Conservation (phyloP, 371 early-diverging fungal species). For the Mucor irregularis region DNA sequence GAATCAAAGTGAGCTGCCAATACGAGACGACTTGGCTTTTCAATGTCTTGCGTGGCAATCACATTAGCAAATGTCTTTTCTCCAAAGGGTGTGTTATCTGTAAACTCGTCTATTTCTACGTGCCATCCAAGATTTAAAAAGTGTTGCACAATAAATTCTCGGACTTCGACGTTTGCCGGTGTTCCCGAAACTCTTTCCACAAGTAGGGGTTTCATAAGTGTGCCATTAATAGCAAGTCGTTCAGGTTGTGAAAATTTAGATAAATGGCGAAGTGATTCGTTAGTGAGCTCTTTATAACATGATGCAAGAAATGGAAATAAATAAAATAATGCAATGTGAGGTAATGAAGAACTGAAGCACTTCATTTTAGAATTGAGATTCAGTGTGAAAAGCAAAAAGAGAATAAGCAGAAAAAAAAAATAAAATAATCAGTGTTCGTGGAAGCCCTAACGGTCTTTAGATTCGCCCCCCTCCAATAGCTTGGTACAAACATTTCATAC, state of each 20-base stretch:
- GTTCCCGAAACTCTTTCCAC: constrained; percentile 81
- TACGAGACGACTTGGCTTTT: constrained; percentile 71
- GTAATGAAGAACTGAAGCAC: constrained; percentile 1
- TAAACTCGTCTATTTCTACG: constrained; percentile 81
- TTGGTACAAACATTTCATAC: too few relatives aligned
- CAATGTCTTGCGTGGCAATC: constrained; percentile 82
- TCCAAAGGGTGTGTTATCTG: constrained; percentile 75
- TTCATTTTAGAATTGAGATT: constrained; percentile 5
- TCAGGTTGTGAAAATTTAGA: constrained; percentile 14
- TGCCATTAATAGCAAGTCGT: constrained; percentile 40
- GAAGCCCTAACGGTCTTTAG: too few relatives aligned
- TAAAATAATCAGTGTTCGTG: neutral
- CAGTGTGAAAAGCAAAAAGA: neutral
- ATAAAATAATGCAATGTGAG: neutral
- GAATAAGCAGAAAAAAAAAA: neutral
- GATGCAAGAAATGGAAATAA: neutral
- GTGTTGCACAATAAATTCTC: constrained; percentile 63
- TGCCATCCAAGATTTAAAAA: constrained; percentile 71
- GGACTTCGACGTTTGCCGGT: constrained; percentile 65
- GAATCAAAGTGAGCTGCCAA: constrained; percentile 94
- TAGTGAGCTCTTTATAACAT: constrained; percentile 15
- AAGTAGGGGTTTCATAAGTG: constrained; percentile 64
- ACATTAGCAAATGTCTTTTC: constrained; percentile 80
- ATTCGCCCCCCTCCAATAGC: too few relatives aligned
- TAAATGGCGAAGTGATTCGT: constrained; percentile 19